A percentile compares a stretch with the other conserved stretches of the same genome.
These are phyloP conservation scores for Malbranchea zuffiana DNA, from an alignment of 2,329 filamentous ascomycete species.

Conservation along the genomic window DNA sequence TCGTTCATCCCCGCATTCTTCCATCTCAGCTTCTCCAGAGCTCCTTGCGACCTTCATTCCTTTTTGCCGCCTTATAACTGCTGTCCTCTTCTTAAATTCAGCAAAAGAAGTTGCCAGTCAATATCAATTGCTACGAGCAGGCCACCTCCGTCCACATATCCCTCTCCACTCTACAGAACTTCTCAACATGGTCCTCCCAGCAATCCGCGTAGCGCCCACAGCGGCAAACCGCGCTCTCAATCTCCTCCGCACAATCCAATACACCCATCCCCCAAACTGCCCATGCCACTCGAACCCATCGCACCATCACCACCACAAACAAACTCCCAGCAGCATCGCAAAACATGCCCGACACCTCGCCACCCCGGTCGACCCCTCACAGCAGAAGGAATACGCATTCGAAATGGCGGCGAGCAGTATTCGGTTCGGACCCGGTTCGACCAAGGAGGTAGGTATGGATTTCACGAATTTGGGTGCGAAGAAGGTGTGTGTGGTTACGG, in stretches of 20 bases:
- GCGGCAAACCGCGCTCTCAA: slow-evolving; percentile 41
- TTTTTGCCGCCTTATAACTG: too few species aligned
- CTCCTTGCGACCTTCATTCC: too few species aligned
- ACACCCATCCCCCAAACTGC: slow-evolving; percentile 73
- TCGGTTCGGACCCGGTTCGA: slow-evolving; percentile 83
- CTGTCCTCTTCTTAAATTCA: too few species aligned
- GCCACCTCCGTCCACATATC: background rate
- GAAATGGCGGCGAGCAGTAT: slow-evolving; percentile 97
- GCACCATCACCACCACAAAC: slow-evolving; percentile 62
- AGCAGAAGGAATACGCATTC: slow-evolving; percentile 92
- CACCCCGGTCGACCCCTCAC: slow-evolving; percentile 60
- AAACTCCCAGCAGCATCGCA: slow-evolving; percentile 16
- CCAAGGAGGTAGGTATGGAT: slow-evolving; percentile 96
- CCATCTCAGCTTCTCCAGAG: too few species aligned
- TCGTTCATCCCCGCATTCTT: too few species aligned
- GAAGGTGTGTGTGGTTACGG: slow-evolving; percentile 85
- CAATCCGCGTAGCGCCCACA: slow-evolving; percentile 36
- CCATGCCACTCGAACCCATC: slow-evolving; percentile 87
- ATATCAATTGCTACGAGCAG: too few species aligned
- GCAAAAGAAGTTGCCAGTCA: too few species aligned
- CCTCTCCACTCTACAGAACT: background rate
- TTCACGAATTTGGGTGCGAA: slow-evolving; percentile 81
- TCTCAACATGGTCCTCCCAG: slow-evolving; percentile 28
- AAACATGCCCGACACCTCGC: slow-evolving; percentile 54
- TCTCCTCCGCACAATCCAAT: slow-evolving; percentile 80